phyloP scores from a whole-genome alignment of 2,329 filamentous ascomycete genomes.

The Cadophora sp. region DNA sequence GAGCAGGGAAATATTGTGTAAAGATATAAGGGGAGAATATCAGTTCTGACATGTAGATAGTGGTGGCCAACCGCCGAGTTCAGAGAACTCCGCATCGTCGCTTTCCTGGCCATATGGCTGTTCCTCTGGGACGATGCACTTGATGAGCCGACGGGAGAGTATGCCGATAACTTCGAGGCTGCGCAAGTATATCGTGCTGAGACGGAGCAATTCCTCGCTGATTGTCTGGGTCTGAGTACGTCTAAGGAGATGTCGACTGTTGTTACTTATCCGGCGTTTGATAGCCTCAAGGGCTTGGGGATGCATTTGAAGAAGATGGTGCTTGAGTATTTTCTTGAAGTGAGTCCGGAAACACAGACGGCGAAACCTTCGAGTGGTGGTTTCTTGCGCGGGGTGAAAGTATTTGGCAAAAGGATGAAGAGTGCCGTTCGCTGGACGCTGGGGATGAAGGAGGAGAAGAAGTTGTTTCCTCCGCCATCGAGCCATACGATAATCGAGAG shows the following conservation, averaged over 20 bases:
- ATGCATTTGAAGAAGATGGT: constrained; percentile 12
- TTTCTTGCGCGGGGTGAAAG: neutral
- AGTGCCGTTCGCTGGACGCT: constrained; percentile 20
- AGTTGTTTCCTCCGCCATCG: constrained; percentile 9
- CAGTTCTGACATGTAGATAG: constrained; percentile 5
- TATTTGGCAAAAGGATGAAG: constrained; percentile 1
- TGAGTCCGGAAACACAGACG: neutral
- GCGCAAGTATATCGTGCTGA: constrained; percentile 34
- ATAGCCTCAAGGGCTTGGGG: constrained; percentile 14
- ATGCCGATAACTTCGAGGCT: constrained; percentile 28
- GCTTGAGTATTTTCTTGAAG: constrained; percentile 2
- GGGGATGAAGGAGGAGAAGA: neutral
- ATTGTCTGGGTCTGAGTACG: constrained; percentile 23
- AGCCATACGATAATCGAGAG: constrained; percentile 32
- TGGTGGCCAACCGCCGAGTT: constrained; percentile 39
- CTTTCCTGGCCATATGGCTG: constrained; percentile 39
- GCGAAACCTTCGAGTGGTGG: neutral
- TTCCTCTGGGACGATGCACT: constrained; percentile 42
- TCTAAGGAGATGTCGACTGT: constrained; percentile 11
- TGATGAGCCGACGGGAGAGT: constrained; percentile 36
- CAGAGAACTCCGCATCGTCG: constrained; percentile 32
- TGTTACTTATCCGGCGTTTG: constrained; percentile 9
- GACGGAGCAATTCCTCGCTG: constrained; percentile 24
- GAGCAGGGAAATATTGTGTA: no score
- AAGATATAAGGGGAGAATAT: no score